Base-by-base conservation (phyloP, 1,284 basidiomycete species). In the Microbotryum scabiosae region DNA sequence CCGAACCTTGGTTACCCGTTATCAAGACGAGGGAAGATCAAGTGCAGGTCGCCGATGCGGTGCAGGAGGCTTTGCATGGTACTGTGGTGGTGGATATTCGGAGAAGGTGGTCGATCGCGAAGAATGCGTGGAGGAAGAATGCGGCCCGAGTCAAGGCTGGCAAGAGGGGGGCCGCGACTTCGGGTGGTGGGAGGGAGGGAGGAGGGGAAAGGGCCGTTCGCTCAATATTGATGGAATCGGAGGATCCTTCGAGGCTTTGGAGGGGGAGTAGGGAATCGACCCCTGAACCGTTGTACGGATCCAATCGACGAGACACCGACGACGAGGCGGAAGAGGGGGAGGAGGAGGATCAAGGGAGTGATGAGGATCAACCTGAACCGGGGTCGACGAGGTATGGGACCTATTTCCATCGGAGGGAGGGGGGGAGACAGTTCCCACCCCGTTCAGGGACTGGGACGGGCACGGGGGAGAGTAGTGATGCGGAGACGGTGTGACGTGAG, bases 1-100 rank as follows among this genome's bases (percentile, higher is more conserved):
- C 91, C 0, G 83, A 86, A 63, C 91, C 91, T 0, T 96, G 91
- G 91, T 80, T 96, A 1, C 92, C 91, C 14, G 54, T 58, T 2
- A 53, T 47, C 3, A 43, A 12, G 8, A n/a, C 12, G 21, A 25
- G 5, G 41, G 43, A 14, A 2, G 26, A 20, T 4, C 7, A 32
- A 16, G 54, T 51, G 10, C 62, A 66, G 28, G 51, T 66, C 2
- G 64, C 64, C 21, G 54, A 60, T 14, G 67, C 60, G 28, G 67
- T 68, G 9, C 54, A 61, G 16, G 62, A 62, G 26, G 67, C 66
- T 1, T 32, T 65, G 4, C 23, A 25, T 12, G 57, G 55, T 4
- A 53, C 57, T 14, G 54, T 69, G 30, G 65, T 70, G 23, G 57
- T 70, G 3, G 65, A 70, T 45, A 51, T 70, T 6, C 46, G 64